Evolutionary conservation across 2,329 filamentous ascomycete genomes (phyloP).

Genomic region (Herpomyces periplanetae): DNA sequence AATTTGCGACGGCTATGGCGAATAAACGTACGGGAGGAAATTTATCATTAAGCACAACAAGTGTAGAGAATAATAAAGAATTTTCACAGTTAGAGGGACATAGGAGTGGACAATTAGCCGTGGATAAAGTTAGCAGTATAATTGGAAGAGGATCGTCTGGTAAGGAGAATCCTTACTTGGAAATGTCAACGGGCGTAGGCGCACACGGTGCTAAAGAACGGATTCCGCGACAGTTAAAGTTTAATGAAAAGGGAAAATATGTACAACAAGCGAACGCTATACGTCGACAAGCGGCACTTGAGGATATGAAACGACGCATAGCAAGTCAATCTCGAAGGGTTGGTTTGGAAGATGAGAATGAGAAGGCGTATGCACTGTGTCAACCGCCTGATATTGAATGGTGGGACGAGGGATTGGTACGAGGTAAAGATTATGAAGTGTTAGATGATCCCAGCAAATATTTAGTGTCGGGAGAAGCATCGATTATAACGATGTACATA

Average conservation of each 20-base stretch:
- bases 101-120: slow-evolving; percentile 8
- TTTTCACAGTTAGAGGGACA: slow-evolving; percentile 8
- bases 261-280: slow-evolving; percentile 72
- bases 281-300: slow-evolving; percentile 47
- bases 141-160: slow-evolving; percentile 16
- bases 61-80: slow-evolving; percentile 10
- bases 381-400: slow-evolving; percentile 62
- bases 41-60: slow-evolving; percentile 5
- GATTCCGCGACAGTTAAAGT: slow-evolving; percentile 33
- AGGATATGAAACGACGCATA: slow-evolving; percentile 77
- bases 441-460: slow-evolving; percentile 17
- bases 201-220: slow-evolving; percentile 18
- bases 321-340: slow-evolving; percentile 52
- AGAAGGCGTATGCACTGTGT: slow-evolving; percentile 58
- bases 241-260: slow-evolving; percentile 89
- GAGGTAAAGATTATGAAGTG: slow-evolving; percentile 29
- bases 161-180: slow-evolving; percentile 43
- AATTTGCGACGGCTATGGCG: slow-evolving; percentile 15
- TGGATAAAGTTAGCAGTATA: slow-evolving; percentile 17
- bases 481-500: slow-evolving; percentile 56
- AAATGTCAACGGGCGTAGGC: slow-evolving; percentile 21
- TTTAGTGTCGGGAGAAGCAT: slow-evolving; percentile 37
- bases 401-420: slow-evolving; percentile 73
- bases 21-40: slow-evolving; percentile 6
- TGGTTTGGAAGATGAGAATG: slow-evolving; percentile 72